These are phyloP conservation scores for Hyparrhenia diplandra DNA, from an alignment of 176 grass and related monocot species.

Conservation along the genomic window DNA sequence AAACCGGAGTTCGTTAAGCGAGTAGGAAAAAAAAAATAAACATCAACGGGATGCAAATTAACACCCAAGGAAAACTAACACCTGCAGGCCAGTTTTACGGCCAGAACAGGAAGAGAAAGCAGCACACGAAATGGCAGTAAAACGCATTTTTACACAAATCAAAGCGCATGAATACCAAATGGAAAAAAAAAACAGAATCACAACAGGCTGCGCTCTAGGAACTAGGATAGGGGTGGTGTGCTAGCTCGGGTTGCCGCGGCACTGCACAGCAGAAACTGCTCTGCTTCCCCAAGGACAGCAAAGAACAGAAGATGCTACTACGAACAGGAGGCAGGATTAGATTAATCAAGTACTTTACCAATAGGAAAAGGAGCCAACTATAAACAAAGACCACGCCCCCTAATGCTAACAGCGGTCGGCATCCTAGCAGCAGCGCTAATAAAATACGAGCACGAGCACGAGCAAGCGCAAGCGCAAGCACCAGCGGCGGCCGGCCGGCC, in stretches of 20 bases:
- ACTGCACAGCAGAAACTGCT: not conserved
- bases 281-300: not conserved
- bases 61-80: not conserved
- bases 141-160: not conserved
- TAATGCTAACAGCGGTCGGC: constrained; percentile 7
- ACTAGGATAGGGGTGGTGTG: not conserved
- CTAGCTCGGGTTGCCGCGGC: not conserved
- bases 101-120: not conserved
- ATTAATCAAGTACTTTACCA: constrained; percentile 28
- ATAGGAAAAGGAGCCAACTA: not conserved
- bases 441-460: constrained; percentile 20
- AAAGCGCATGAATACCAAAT: not conserved
- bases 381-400: constrained; percentile 39
- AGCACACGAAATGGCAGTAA: not conserved
- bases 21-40: not conserved
- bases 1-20: not conserved
- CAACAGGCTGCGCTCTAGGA: constrained; percentile 5
- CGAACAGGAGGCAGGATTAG: constrained; percentile 35
- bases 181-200: not conserved
- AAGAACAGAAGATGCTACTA: constrained; percentile 8
- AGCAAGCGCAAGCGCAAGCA: not conserved
- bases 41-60: not conserved
- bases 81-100: not conserved
- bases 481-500: not conserved
- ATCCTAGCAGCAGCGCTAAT: constrained; percentile 7